phyloP scores from a whole-genome alignment of 371 early-diverging fungal species.

The Basidiobolus meristosporus region DNA sequence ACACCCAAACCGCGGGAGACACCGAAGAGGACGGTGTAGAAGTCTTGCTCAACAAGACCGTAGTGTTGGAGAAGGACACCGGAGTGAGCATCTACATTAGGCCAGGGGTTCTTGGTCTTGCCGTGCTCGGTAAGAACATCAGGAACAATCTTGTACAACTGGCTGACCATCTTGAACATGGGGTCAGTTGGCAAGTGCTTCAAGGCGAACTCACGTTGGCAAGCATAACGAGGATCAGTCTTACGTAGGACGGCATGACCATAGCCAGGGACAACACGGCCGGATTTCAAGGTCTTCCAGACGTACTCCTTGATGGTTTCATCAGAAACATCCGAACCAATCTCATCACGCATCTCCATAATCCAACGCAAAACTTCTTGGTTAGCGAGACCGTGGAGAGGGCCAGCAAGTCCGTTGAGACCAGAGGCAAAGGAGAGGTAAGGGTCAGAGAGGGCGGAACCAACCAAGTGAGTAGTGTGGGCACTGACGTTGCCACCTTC shows the following conservation, averaged over 20 bases:
- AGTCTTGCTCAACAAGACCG: constrained; percentile 93
- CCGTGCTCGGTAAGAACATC: constrained; percentile 94
- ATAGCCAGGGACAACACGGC: constrained; percentile 93
- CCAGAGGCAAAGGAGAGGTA: constrained; percentile 95
- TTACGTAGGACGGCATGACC: constrained; percentile 97
- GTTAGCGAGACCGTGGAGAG: constrained; percentile 98
- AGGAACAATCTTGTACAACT: constrained; percentile 92
- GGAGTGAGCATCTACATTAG: constrained; percentile 97
- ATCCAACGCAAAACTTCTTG: constrained; percentile 98
- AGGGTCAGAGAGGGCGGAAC: constrained; percentile 93
- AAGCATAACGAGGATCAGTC: constrained; percentile 90
- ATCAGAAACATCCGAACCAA: constrained; percentile 66
- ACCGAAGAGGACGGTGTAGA: constrained; percentile 97
- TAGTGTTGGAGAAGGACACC: constrained; percentile 94
- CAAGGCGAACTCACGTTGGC: constrained; percentile 96
- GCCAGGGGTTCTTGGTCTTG: constrained; percentile 99
- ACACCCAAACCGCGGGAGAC: constrained; percentile 94
- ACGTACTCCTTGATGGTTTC: constrained; percentile 89
- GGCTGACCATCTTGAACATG: constrained; percentile 88
- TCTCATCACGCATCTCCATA: constrained; percentile 77
- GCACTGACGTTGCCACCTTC: constrained; percentile 98
- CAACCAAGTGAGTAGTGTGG: constrained; percentile 89
- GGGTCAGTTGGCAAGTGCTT: constrained; percentile 94
- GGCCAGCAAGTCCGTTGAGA: constrained; percentile 95
- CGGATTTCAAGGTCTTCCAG: constrained; percentile 86